phyloP scores from a whole-genome alignment of 495 filamentous ascomycete genomes.

The Glutinoglossum americanum region DNA sequence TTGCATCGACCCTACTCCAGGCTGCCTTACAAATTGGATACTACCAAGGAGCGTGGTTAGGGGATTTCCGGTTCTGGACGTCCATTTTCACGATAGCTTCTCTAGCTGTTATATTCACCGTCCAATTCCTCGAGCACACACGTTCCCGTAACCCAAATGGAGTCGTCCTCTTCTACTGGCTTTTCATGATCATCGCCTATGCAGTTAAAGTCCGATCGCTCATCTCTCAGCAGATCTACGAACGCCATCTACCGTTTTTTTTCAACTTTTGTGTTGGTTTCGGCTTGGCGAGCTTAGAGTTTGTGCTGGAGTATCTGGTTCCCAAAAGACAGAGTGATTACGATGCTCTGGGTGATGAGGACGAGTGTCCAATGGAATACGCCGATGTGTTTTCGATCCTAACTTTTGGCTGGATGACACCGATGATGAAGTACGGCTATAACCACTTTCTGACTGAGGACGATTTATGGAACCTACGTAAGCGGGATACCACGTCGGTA shows the following conservation, averaged over 20 bases:
- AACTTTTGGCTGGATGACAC: slow-evolving; percentile 97
- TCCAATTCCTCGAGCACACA: slow-evolving; percentile 86
- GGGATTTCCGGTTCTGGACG: slow-evolving; percentile 83
- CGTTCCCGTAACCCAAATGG: slow-evolving; percentile 78
- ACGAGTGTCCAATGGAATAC: slow-evolving; percentile 88
- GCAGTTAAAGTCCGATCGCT: slow-evolving; percentile 77
- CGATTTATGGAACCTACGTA: slow-evolving; percentile 84
- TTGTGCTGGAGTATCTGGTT: slow-evolving; percentile 71
- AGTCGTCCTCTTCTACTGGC: slow-evolving; percentile 90
- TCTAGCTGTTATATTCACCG: slow-evolving; percentile 53
- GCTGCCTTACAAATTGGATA: slow-evolving; percentile 55
- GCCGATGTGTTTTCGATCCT: slow-evolving; percentile 85
- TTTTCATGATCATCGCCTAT: slow-evolving; percentile 63
- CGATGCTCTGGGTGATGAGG: slow-evolving; percentile 62
- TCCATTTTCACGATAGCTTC: slow-evolving; percentile 59
- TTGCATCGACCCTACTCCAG: slow-evolving; percentile 45
- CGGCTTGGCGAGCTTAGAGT: slow-evolving; percentile 51
- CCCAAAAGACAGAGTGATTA: slow-evolving; percentile 76
- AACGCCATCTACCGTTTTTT: slow-evolving; percentile 50
- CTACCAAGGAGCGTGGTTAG: slow-evolving; percentile 44
- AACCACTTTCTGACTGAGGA: slow-evolving; percentile 83
- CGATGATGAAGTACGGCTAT: slow-evolving; percentile 91
- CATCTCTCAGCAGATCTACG: slow-evolving; percentile 50
- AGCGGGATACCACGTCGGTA: slow-evolving; percentile 49
- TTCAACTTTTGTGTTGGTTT: slow-evolving; percentile 52